Evolutionary conservation across 805 yeast genomes (phyloP).

Genomic region (Schwanniomyces yamadae): DNA sequence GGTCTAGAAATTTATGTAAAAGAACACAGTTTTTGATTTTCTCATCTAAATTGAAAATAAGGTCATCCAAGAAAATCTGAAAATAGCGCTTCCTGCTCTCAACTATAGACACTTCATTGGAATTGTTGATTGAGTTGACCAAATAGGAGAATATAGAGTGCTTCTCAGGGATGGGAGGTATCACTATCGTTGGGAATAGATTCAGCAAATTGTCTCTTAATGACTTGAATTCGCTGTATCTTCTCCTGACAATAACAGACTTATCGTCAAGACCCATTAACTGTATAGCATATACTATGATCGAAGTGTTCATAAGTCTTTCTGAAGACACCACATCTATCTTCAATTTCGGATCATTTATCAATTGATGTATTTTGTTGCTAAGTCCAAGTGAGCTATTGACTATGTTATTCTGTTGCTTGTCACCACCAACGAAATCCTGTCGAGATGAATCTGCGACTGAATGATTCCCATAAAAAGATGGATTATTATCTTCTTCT

Average conservation of each 20-base stretch:
- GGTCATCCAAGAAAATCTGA: slow-evolving; percentile 41
- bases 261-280: slow-evolving; percentile 15
- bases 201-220: slow-evolving; percentile 36
- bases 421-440: slow-evolving; percentile 3
- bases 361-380: slow-evolving; percentile 27
- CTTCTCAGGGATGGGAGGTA: slow-evolving; percentile 48
- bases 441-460: slow-evolving; percentile 28
- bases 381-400: slow-evolving; percentile 30
- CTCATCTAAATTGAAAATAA: slow-evolving; percentile 30
- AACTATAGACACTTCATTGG: slow-evolving; percentile 38
- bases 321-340: slow-evolving; percentile 37
- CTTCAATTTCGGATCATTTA: slow-evolving; percentile 24
- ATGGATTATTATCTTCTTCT: slow-evolving; percentile 47
- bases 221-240: slow-evolving; percentile 46
- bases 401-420: slow-evolving; percentile 20
- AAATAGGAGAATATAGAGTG: slow-evolving; percentile 46
- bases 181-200: slow-evolving; percentile 38
- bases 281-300: slow-evolving; percentile 39
- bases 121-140: slow-evolving; percentile 37
- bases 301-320: slow-evolving; percentile 31
- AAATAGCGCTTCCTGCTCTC: slow-evolving; percentile 49
- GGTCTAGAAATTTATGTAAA: slow-evolving; percentile 49
- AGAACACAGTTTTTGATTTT: slow-evolving; percentile 36
- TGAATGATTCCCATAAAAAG: slow-evolving; percentile 36
- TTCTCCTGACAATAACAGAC: slow-evolving; percentile 36